phyloP scores from a whole-genome alignment of 768 basidiomycete species.

The Boletus edulis region DNA sequence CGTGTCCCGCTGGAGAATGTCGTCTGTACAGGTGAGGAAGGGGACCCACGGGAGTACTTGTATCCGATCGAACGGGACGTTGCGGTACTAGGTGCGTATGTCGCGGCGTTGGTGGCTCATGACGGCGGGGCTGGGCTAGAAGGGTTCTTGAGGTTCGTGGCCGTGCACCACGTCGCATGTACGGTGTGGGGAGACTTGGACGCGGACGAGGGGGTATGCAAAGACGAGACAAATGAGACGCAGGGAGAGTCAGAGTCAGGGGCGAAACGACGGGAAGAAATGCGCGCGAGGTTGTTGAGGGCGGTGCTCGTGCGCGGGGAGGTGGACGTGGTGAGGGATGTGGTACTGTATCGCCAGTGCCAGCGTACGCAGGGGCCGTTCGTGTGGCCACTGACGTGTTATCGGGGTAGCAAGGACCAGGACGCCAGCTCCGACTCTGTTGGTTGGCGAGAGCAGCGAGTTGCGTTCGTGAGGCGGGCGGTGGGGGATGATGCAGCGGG shows the following conservation, averaged over 20 bases:
- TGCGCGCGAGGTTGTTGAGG: conserved; percentile 45
- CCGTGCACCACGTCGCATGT: conserved; percentile 75
- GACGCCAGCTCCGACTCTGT: too few species aligned
- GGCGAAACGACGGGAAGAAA: conserved; percentile 32
- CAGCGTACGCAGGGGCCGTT: conserved; percentile 39
- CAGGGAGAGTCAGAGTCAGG: conserved; percentile 4
- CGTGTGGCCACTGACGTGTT: conserved; percentile 52
- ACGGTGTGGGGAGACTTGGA: conserved; percentile 64
- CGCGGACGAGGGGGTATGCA: conserved; percentile 30
- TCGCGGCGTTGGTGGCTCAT: conserved; percentile 45
- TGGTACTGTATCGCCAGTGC: conserved; percentile 58
- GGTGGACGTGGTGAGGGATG: conserved; percentile 45
- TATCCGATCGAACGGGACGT: conserved; percentile 67
- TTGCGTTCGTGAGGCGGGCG: conserved; percentile 12
- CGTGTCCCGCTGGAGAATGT: conserved; percentile 49
- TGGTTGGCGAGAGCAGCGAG: conserved; percentile 16
- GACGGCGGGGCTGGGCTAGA: conserved; percentile 30
- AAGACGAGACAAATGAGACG: not conserved
- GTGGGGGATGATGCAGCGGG: conserved; percentile 9
- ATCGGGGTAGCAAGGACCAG: conserved; percentile 29
- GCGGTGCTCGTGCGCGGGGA: conserved; percentile 52
- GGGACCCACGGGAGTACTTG: conserved; percentile 57
- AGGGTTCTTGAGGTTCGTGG: conserved; percentile 65
- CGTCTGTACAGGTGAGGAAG: conserved; percentile 28
- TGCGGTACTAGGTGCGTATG: conserved; percentile 61